Percentiles rank a stretch among this genome's conserved stretches.
Evolutionary conservation across 805 yeast genomes (phyloP).

Genomic region (Starmerella apis): DNA sequence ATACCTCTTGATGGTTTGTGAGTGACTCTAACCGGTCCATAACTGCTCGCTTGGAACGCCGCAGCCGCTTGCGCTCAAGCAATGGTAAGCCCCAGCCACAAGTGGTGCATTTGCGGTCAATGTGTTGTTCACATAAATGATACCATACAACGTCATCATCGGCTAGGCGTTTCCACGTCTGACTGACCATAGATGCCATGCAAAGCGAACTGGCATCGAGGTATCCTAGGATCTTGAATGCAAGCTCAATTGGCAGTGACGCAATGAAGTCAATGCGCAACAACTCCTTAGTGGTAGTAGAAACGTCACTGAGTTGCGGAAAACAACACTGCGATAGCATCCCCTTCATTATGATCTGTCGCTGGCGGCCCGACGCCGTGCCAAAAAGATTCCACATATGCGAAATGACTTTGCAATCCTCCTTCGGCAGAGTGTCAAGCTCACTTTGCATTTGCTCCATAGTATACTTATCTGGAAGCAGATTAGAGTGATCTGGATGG

Average conservation of each 20-base stretch:
- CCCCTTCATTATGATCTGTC: slow-evolving; percentile 73
- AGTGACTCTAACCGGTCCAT: slow-evolving; percentile 25
- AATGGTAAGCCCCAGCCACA: slow-evolving; percentile 99
- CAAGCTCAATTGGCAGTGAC: slow-evolving; percentile 74
- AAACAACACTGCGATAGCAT: slow-evolving; percentile 82
- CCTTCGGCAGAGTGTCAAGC: slow-evolving; percentile 39
- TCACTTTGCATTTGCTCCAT: slow-evolving; percentile 52
- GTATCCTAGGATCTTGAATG: slow-evolving; percentile 75
- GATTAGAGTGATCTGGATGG: slow-evolving; percentile 44
- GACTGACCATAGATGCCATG: slow-evolving; percentile 84
- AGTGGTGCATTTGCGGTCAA: slow-evolving; percentile 91
- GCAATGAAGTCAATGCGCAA: slow-evolving; percentile 82
- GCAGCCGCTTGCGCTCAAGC: slow-evolving; percentile 58
- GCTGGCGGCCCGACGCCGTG: slow-evolving; percentile 58
- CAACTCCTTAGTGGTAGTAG: slow-evolving; percentile 65
- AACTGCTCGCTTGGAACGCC: slow-evolving; percentile 29
- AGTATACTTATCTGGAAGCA: slow-evolving; percentile 42
- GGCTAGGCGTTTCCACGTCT: slow-evolving; percentile 77
- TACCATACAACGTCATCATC: slow-evolving; percentile 98
- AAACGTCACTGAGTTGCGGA: slow-evolving; percentile 80
- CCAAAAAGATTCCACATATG: slow-evolving; percentile 78
- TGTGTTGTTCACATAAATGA: slow-evolving; percentile 96
- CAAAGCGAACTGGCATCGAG: slow-evolving; percentile 90
- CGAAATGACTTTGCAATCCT: slow-evolving; percentile 68
- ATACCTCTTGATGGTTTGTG: neutral